These are phyloP conservation scores for Pythium brachiatum DNA, from an alignment of 352 stramenopile genomes.

Conservation along the genomic window DNA sequence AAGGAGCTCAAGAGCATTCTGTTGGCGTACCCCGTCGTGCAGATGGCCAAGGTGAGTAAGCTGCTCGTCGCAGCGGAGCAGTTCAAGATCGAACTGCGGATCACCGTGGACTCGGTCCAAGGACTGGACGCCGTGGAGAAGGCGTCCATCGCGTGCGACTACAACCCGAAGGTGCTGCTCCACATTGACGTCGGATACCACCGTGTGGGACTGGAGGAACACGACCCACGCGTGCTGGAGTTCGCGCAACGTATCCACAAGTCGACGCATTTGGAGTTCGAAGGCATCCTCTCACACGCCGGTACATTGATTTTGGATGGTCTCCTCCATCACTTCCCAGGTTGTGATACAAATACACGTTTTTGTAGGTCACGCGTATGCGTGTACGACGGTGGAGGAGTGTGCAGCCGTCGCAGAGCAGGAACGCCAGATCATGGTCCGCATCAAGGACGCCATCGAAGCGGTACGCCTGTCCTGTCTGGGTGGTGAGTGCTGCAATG, in stretches of 20 bases:
- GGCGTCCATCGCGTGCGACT: constrained; percentile 40
- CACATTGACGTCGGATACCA: constrained; percentile 79
- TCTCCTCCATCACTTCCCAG: background rate
- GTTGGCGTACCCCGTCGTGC: constrained; percentile 69
- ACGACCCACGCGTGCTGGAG: constrained; percentile 45
- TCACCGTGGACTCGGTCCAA: constrained; percentile 62
- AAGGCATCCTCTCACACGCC: constrained; percentile 60
- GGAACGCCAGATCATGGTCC: constrained; percentile 61
- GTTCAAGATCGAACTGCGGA: constrained; percentile 42
- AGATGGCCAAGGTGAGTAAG: constrained; percentile 51
- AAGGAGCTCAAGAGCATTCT: constrained; percentile 48
- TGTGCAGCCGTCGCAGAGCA: constrained; percentile 52
- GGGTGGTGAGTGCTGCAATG: background rate
- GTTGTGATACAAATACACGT: background rate
- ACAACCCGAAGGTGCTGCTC: constrained; percentile 51
- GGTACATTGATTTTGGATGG: constrained; percentile 17
- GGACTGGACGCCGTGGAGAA: constrained; percentile 55
- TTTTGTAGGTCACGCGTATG: constrained; percentile 51
- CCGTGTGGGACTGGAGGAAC: constrained; percentile 62
- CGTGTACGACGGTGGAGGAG: constrained; percentile 46
- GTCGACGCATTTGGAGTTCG: constrained; percentile 48
- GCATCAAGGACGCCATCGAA: constrained; percentile 55
- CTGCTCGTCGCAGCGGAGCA: constrained; percentile 49
- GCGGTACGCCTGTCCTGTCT: constrained; percentile 17
- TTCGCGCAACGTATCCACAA: constrained; percentile 53